A percentile compares a stretch with the other conserved stretches of the same genome.
Evolutionary conservation across 805 yeast species (phyloP).

Genomic region (Jamesozyma jinghongensis): DNA sequence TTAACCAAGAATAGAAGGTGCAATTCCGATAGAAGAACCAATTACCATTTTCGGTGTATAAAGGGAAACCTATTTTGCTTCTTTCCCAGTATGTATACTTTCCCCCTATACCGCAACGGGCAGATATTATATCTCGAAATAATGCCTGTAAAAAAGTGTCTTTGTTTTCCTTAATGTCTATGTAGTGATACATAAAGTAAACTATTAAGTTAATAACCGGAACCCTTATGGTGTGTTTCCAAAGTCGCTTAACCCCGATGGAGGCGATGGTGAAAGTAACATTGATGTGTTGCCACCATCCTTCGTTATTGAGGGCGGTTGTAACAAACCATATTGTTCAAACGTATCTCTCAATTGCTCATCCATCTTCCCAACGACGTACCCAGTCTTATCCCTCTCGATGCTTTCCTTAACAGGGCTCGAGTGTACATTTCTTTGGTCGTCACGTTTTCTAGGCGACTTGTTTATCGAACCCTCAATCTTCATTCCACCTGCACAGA

Average conservation of each 20-base stretch:
- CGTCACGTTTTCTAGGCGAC: constrained; percentile 26
- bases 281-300: background rate
- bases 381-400: constrained; percentile 14
- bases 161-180: background rate
- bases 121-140: too few species aligned
- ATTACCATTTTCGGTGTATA: too few species aligned
- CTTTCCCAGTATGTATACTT: too few species aligned
- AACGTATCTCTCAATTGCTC: constrained; percentile 17
- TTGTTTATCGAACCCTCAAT: constrained; percentile 23
- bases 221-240: constrained; percentile 5
- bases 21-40: too few species aligned
- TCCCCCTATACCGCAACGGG: too few species aligned
- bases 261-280: constrained; percentile 13
- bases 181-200: background rate
- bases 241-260: constrained; percentile 26
- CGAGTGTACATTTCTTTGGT: constrained; percentile 9
- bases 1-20: too few species aligned
- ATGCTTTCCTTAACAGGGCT: constrained; percentile 23
- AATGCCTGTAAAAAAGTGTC: background rate
- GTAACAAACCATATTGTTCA: constrained; percentile 14
- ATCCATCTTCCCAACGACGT: constrained; percentile 16
- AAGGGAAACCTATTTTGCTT: too few species aligned
- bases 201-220: background rate
- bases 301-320: constrained; percentile 8
- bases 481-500: constrained; percentile 63